These are phyloP conservation scores for Coleophoma eucalyptorum DNA, from an alignment of 2,329 filamentous ascomycete genomes.

Conservation along the genomic window DNA sequence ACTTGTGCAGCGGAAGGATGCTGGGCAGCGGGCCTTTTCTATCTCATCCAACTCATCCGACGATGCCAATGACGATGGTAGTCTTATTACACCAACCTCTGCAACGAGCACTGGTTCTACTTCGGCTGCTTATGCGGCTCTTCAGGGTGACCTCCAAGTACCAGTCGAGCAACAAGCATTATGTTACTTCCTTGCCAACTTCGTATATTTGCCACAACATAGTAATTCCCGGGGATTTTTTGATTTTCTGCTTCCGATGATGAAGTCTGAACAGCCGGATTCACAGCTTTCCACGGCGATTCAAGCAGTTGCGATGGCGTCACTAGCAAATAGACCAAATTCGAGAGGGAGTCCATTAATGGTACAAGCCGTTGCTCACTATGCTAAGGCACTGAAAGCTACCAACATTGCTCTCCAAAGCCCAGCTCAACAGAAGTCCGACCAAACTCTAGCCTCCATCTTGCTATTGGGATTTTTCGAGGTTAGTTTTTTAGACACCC, in stretches of 20 bases:
- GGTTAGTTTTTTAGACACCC: slow-evolving; percentile 23
- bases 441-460: slow-evolving; percentile 56
- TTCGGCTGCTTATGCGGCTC: slow-evolving; percentile 3
- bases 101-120: neutral
- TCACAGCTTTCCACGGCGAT: slow-evolving; percentile 53
- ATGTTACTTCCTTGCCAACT: slow-evolving; percentile 59
- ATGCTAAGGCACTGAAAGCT: slow-evolving; percentile 48
- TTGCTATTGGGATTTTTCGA: slow-evolving; percentile 59
- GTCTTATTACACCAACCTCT: slow-evolving; percentile 7
- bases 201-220: slow-evolving; percentile 48
- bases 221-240: slow-evolving; percentile 51
- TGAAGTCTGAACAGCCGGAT: slow-evolving; percentile 39
- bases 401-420: slow-evolving; percentile 51
- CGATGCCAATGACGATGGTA: neutral
- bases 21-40: slow-evolving; percentile 9
- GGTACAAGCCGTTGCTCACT: slow-evolving; percentile 44
- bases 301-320: slow-evolving; percentile 54
- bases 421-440: slow-evolving; percentile 43
- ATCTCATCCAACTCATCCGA: neutral
- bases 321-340: slow-evolving; percentile 47
- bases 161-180: slow-evolving; percentile 51
- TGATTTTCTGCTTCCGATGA: slow-evolving; percentile 54
- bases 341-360: slow-evolving; percentile 26
- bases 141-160: slow-evolving; percentile 36
- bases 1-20: neutral